Evolutionary conservation across 2,329 filamentous ascomycete species (phyloP), one percentile per base, ranked within the genome.

Genomic region (Nemania sp.): DNA sequence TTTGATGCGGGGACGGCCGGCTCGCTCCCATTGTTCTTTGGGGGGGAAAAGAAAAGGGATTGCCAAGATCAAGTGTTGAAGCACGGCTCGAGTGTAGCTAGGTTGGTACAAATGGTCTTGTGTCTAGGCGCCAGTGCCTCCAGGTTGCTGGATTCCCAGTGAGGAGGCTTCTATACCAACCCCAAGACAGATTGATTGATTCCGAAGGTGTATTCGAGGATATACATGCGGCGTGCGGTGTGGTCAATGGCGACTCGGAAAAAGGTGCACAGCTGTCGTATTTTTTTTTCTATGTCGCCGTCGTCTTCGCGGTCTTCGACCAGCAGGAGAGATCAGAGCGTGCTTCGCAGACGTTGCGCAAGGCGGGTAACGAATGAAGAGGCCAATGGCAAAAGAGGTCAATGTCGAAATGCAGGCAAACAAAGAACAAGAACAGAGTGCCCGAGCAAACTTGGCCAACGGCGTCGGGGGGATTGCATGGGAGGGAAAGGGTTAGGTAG

Each of bases 1-100:
- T 70, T 49, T 74, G 80, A 65, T 78, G 74, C 59, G 78, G 68
- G 59, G 73, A 69, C 34, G 75, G 70, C 62, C 79, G 68, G 66
- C 71, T 76, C 55, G 73, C 74, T 72, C 76, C 77, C 77, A 79
- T 73, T 57, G 68, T 73, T 59, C 55, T 68, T 29, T 4, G 25
- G 25, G 25, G 25, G 25, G 7, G 7, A 29, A 46, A 59, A 55
- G 46, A 54, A 43, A 46, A 67, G 54, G 25, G 51, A 46, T 57
- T 69, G 65, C 63, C 65, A 68, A 57, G 62, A 57, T 59, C 62
- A 54, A 59, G 55, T 34, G n/a, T n/a, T n/a, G 21, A 57, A 46
- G 46, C 47, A 54, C 55, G 67, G 57, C 48, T 68, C 63, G 42
- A 53, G 47, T 64, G 57, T 59, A 59, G 54, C 59, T 60, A 59